Percentiles rank a stretch among this genome's conserved stretches.
These are phyloP conservation scores for Aplosporella prunicola DNA, from an alignment of 2,329 filamentous ascomycete genomes.

Conservation along the genomic window DNA sequence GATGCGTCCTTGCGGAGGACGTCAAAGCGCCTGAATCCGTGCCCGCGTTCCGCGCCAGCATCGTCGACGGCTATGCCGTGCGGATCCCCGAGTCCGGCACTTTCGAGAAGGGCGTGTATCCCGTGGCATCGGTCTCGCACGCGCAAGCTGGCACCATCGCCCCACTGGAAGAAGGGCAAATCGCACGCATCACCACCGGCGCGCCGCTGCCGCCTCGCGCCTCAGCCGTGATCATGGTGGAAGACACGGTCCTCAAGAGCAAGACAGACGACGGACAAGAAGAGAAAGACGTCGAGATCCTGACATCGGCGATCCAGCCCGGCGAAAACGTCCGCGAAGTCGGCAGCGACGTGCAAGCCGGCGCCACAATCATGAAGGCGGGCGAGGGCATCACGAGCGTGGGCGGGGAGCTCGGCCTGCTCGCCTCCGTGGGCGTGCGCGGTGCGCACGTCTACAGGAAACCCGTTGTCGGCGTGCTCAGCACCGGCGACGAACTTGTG, in stretches of 20 bases:
- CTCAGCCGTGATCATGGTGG: conserved; percentile 91
- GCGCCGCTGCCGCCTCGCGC: conserved; percentile 82
- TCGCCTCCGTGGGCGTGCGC: conserved; percentile 72
- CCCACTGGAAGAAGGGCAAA: conserved; percentile 59
- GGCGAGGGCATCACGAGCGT: conserved; percentile 78
- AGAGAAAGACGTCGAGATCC: conserved; percentile 79
- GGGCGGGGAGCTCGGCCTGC: conserved; percentile 82
- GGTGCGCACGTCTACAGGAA: conserved; percentile 64
- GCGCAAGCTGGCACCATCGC: conserved; percentile 63
- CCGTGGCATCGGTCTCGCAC: conserved; percentile 78
- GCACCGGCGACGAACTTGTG: conserved; percentile 91
- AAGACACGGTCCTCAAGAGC: conserved; percentile 72
- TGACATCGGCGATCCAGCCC: conserved; percentile 62
- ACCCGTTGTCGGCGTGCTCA: conserved; percentile 76
- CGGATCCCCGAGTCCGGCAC: conserved; percentile 26
- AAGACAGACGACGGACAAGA: conserved; percentile 72
- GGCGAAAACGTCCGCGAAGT: conserved; percentile 88
- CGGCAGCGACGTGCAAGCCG: conserved; percentile 72
- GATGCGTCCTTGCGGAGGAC: conserved; percentile 72
- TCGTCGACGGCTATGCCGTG: conserved; percentile 85
- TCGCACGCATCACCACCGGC: conserved; percentile 88
- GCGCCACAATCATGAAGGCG: conserved; percentile 59
- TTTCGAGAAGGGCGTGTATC: conserved; percentile 66
- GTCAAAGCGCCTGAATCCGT: conserved; percentile 73
- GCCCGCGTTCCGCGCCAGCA: conserved; percentile 88